Percentiles rank a stretch among this genome's conserved stretches.
phyloP scores from a whole-genome alignment of 2,329 filamentous ascomycete species.

The Uncinocarpus reesii region DNA sequence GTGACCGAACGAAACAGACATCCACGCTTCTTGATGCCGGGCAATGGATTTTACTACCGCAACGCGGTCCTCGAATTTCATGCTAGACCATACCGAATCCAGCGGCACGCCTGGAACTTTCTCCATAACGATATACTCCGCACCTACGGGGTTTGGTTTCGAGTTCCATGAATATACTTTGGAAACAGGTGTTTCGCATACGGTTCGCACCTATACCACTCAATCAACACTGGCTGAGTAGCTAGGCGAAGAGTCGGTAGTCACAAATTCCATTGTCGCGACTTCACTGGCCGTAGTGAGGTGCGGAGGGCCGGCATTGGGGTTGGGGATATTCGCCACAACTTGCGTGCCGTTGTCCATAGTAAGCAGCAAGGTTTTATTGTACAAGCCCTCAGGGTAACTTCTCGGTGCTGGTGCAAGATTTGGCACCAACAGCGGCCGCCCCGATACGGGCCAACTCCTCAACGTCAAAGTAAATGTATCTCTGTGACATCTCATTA shows the following conservation, averaged over 20 bases:
- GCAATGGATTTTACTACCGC: constrained; percentile 23
- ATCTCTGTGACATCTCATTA: constrained; percentile 5
- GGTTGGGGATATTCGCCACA: constrained; percentile 13
- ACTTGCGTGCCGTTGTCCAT: constrained; percentile 13
- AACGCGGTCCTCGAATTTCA: constrained; percentile 22
- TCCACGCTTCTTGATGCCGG: constrained; percentile 26
- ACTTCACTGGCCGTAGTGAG: constrained; percentile 20
- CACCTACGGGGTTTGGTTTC: background rate
- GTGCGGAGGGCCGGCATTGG: constrained; percentile 10
- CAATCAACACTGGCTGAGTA: constrained; percentile 18
- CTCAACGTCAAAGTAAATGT: constrained; percentile 26
- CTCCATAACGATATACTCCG: constrained; percentile 20
- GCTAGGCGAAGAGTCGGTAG: constrained; percentile 1
- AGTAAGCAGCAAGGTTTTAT: constrained; percentile 20
- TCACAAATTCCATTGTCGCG: constrained; percentile 23
- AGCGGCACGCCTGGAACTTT: constrained; percentile 24
- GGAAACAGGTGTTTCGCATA: constrained; percentile 9
- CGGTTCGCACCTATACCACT: constrained; percentile 1
- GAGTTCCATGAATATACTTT: constrained; percentile 10
- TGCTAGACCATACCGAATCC: constrained; percentile 23
- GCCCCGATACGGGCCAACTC: constrained; percentile 26
- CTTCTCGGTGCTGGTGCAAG: constrained; percentile 23
- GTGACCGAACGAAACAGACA: constrained; percentile 21
- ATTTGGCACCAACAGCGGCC: constrained; percentile 22
- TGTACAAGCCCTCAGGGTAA: constrained; percentile 14